Base-by-base conservation (phyloP, 179 eudicot species). In the Carnegiea gigantea region DNA sequence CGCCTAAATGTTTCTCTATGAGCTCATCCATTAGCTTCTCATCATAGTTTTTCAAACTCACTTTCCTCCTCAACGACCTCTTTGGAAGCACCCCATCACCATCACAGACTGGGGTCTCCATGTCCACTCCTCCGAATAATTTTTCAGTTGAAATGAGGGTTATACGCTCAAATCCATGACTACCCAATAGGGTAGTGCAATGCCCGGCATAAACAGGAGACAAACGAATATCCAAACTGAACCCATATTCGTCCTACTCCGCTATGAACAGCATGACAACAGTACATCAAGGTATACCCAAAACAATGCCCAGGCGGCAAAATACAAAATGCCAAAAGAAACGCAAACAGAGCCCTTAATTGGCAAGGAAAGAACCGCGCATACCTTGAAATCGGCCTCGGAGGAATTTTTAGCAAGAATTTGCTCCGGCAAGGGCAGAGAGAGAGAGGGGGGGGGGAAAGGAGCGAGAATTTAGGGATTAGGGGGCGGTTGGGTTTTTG, bases 1-100 rank as follows among this genome's bases (percentile, higher is more conserved):
- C 86, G 71, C 97, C 93, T 73, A 95, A 77, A 78, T 95, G 93
- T 71, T 87, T 86, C 79, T 92, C 99, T 73, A 95, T 89, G 23
- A 89, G 43, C 51, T 94, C 98, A 85, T 95, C 99, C 94, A 94
- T 92, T 85, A 91, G 87, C 79, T 88, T 89, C 86, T 95, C 99
- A 86, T 91, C 84, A 71, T 95, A 95, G 80, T 90, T 95, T 74
- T 77, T 87, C 6, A 84, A 81, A 70, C 75, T 78, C 30, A 81
- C 85, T 86, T 89, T 95, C 89, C 86, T 92, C 88, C 98, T 93
- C 79, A 83, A 75, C 1, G 95, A 86, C 76, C 99, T 88, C 87
- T 88, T 93, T 0, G 80, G 67, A 78, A 62, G 84, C 65, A 81
- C 79, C 38, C 89, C 89, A 28, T 87, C 88, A 24, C 88, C 89